These are phyloP conservation scores for Calonectria pseudoturangicola DNA, from an alignment of 2,329 filamentous ascomycete genomes.

Conservation along the genomic window DNA sequence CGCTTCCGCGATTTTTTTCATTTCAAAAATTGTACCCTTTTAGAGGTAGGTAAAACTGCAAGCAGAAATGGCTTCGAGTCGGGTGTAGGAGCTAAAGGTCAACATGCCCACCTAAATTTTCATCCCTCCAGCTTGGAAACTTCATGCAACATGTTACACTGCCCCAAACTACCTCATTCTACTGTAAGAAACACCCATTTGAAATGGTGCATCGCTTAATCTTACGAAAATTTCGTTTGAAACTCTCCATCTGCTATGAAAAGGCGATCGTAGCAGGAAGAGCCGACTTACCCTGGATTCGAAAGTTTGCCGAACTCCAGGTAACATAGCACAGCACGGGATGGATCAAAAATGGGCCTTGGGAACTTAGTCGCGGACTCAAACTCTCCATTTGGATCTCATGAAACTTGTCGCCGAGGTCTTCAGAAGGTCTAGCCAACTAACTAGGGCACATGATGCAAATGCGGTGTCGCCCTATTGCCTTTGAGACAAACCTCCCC, in stretches of 20 bases:
- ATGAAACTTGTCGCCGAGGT: neutral
- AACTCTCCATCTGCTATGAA: neutral
- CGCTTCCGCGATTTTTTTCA: too few relatives aligned
- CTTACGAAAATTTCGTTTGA: neutral
- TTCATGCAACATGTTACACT: too few relatives aligned
- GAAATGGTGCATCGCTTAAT: neutral
- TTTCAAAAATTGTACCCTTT: too few relatives aligned
- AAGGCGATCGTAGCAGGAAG: neutral
- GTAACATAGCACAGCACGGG: too few relatives aligned
- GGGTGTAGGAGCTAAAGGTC: too few relatives aligned
- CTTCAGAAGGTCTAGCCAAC: neutral
- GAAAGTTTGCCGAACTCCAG: neutral
- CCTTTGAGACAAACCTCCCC: constrained; percentile 5
- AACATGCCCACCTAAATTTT: too few relatives aligned
- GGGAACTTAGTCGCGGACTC: neutral
- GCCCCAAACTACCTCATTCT: too few relatives aligned
- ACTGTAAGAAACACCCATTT: too few relatives aligned
- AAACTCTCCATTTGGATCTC: neutral
- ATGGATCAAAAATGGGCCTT: neutral
- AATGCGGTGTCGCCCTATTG: neutral
- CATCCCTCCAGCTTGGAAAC: too few relatives aligned
- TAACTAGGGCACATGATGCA: neutral
- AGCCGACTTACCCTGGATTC: neutral
- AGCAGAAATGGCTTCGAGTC: too few relatives aligned
- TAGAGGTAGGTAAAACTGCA: too few relatives aligned